Evolutionary conservation across 2,329 filamentous ascomycete genomes (phyloP).

Genomic region (Epichloe glyceriae): DNA sequence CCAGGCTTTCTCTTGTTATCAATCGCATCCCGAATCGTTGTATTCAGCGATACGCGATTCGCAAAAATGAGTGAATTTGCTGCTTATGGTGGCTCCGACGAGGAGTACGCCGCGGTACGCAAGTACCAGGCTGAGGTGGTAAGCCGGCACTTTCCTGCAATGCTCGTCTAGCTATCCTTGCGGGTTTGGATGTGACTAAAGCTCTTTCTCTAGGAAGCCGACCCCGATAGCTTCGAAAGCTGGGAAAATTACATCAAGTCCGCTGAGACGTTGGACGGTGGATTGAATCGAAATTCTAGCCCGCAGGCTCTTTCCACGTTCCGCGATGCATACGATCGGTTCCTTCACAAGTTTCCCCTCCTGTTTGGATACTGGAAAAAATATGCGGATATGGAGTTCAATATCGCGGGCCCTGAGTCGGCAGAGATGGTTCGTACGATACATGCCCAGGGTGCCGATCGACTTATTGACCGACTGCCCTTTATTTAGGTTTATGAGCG

Average conservation of each 20-base stretch:
- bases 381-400: slow-evolving; percentile 95
- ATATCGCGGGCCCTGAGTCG: slow-evolving; percentile 89
- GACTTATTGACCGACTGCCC: background rate
- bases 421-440: slow-evolving; percentile 72
- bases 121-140: slow-evolving; percentile 70
- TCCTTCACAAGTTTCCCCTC: slow-evolving; percentile 87
- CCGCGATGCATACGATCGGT: slow-evolving; percentile 79
- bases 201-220: slow-evolving; percentile 35
- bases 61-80: slow-evolving; percentile 54
- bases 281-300: slow-evolving; percentile 91
- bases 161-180: background rate
- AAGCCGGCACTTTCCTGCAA: slow-evolving; percentile 13
- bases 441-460: background rate
- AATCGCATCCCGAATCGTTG: background rate
- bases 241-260: slow-evolving; percentile 88
- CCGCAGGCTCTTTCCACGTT: slow-evolving; percentile 82
- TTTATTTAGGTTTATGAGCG: slow-evolving; percentile 71
- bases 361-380: slow-evolving; percentile 99
- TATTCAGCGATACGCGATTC: slow-evolving; percentile 3
- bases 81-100: slow-evolving; percentile 59
- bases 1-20: background rate
- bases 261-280: slow-evolving; percentile 77
- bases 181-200: background rate
- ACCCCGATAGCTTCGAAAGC: slow-evolving; percentile 82
- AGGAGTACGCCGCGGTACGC: slow-evolving; percentile 71